phyloP scores from a whole-genome alignment of 2,329 filamentous ascomycete genomes.

The Domatiomyces globalis region DNA sequence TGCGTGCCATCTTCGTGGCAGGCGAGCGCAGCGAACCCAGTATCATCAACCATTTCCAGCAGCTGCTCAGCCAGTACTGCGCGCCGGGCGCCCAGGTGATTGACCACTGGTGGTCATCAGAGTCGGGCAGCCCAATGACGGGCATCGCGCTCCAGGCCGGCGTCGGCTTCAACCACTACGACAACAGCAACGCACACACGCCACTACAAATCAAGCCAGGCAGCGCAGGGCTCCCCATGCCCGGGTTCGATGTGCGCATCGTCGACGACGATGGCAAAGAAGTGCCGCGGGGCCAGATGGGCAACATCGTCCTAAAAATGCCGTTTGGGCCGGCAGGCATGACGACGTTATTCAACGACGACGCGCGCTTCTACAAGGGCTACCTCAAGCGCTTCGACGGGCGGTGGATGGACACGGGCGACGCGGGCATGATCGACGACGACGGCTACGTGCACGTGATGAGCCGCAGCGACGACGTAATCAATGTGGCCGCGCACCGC shows the following conservation, averaged over 20 bases:
- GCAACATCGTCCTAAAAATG: constrained; percentile 74
- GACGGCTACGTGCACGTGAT: constrained; percentile 54
- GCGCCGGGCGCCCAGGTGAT: constrained; percentile 49
- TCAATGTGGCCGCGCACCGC: constrained; percentile 89
- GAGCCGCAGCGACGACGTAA: constrained; percentile 64
- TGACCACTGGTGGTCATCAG: constrained; percentile 63
- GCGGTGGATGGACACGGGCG: constrained; percentile 79
- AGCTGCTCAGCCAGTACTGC: constrained; percentile 52
- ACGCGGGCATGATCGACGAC: constrained; percentile 71
- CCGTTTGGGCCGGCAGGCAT: constrained; percentile 79
- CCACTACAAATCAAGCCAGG: constrained; percentile 60
- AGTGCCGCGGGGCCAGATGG: constrained; percentile 60
- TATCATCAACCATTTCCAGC: constrained; percentile 68
- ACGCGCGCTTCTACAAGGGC: constrained; percentile 69
- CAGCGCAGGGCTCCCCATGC: constrained; percentile 80
- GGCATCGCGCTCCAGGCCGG: constrained; percentile 51
- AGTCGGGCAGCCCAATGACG: constrained; percentile 55
- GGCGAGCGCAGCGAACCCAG: constrained; percentile 81
- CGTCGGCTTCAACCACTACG: constrained; percentile 34
- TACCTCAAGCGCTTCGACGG: constrained; percentile 73
- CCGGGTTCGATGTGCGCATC: constrained; percentile 73
- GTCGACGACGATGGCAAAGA: constrained; percentile 69
- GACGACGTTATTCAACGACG: constrained; percentile 72
- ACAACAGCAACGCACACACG: constrained; percentile 20
- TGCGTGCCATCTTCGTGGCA: constrained; percentile 68